Percentiles rank a stretch among this genome's conserved stretches.
These are phyloP conservation scores for Poronia punctata DNA, from an alignment of 495 filamentous ascomycete species.

Conservation along the genomic window DNA sequence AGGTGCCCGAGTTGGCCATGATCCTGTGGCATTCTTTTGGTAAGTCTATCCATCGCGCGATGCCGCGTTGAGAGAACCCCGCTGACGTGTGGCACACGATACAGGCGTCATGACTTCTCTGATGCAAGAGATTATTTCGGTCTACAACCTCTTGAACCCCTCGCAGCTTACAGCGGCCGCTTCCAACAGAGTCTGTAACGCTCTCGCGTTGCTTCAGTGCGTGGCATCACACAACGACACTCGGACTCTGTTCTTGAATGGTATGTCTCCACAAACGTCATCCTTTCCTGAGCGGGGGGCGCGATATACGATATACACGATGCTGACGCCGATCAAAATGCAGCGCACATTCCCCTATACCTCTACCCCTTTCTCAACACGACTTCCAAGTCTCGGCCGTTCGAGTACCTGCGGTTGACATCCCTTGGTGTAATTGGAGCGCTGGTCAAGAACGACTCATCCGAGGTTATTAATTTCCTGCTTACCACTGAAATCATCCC, in stretches of 20 bases:
- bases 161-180: conserved; percentile 95
- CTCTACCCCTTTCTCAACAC: conserved; percentile 99
- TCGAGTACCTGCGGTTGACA: conserved; percentile 95
- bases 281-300: no score
- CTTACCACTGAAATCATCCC: conserved; percentile 98
- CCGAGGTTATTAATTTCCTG: conserved; percentile 97
- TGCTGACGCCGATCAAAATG: conserved; percentile 12
- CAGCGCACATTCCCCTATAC: conserved; percentile 97
- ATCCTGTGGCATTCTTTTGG: conserved; percentile 99
- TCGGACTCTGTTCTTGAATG: conserved; percentile 81
- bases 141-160: conserved; percentile 93
- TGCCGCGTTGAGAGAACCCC: neutral
- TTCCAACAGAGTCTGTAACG: conserved; percentile 96
- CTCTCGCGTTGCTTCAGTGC: conserved; percentile 91
- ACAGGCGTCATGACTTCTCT: conserved; percentile 99
- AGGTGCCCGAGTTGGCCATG: conserved; percentile 91
- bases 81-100: conserved; percentile 11
- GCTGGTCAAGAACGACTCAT: conserved; percentile 97
- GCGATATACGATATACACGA: neutral
- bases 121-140: conserved; percentile 97
- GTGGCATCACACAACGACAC: conserved; percentile 98
- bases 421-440: conserved; percentile 98
- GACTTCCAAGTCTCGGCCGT: conserved; percentile 94
- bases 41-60: conserved; percentile 40
- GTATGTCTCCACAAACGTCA: conserved; percentile 40